These are phyloP conservation scores for Insectozyma bohioensis DNA, from an alignment of 1,139 yeast genomes.

Conservation along the genomic window DNA sequence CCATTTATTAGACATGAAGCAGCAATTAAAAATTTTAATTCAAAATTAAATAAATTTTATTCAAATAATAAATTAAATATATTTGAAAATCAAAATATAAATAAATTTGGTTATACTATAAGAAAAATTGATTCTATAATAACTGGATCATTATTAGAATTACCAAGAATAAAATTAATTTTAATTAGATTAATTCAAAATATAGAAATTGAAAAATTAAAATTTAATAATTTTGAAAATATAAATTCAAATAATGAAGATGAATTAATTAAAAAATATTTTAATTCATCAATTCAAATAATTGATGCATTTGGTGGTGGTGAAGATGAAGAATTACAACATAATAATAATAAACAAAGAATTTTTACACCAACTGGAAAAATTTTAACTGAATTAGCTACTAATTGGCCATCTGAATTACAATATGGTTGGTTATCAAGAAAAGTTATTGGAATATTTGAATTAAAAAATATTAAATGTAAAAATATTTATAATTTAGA, in stretches of 20 bases:
- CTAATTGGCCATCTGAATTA: slow-evolving; percentile 82
- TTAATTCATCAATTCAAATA: slow-evolving; percentile 57
- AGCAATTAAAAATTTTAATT: slow-evolving; percentile 40
- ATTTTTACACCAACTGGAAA: slow-evolving; percentile 92
- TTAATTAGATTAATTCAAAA: slow-evolving; percentile 51
- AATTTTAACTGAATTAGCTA: slow-evolving; percentile 77
- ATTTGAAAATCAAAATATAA: slow-evolving; percentile 33
- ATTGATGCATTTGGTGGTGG: slow-evolving; percentile 80
- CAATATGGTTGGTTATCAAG: slow-evolving; percentile 89
- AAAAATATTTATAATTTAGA: slow-evolving; percentile 37
- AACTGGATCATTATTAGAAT: slow-evolving; percentile 63
- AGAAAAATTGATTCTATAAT: slow-evolving; percentile 67
- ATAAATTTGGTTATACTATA: slow-evolving; percentile 45
- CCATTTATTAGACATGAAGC: slow-evolving; percentile 95
- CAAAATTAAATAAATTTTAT: slow-evolving; percentile 45
- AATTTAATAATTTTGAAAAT: slow-evolving; percentile 12
- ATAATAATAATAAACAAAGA: slow-evolving; percentile 48
- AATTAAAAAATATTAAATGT: slow-evolving; percentile 36
- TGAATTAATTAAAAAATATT: slow-evolving; percentile 37
- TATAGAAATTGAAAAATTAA: slow-evolving; percentile 23
- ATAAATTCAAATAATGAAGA: slow-evolving; percentile 14
- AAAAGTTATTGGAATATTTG: slow-evolving; percentile 81
- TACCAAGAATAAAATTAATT: slow-evolving; percentile 68
- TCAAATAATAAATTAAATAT: slow-evolving; percentile 47
- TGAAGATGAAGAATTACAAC: slow-evolving; percentile 17